Evolutionary conservation across 306 rosid species (phyloP), one percentile per base, ranked within the genome.

Genomic region (Vigna unguiculata): DNA sequence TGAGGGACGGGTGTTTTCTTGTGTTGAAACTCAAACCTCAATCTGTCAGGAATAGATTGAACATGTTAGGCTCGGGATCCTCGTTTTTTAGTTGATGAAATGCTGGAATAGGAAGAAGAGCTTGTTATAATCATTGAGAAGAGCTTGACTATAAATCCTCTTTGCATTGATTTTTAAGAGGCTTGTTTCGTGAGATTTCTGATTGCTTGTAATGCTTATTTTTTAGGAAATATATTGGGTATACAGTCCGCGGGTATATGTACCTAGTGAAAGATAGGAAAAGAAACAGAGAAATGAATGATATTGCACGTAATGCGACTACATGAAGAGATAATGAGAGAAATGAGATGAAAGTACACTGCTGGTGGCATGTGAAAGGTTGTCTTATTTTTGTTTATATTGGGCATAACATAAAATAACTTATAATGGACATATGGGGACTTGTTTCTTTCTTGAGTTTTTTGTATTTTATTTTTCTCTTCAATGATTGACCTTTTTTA

Each of bases 61-160:
- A 71, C 21, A 28, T 69, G 71, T 19, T 2, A 22, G 52, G 51
- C 45, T 62, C 28, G 12, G 20, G 77, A 30, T 69, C 55, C 55
- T 1, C 55, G 11, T 28, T 36, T 58, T 25, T 71, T 11, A 21
- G 79, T 65, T 5, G 15, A 53, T 57, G 58, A 32, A 72, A 61
- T 30, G 47, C 59, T 47, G 55, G 72, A 78, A 9, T 32, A 20
- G 21, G 75, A 71, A 46, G 48, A 72, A 32, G 65, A 53, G 75
- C 15, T 70, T 63, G 75, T 66, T 38, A 16, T 70, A 46, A 41
- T 54, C 17, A 30, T 24, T 36, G 9, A 24, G 38, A 52, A 51
- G 63, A 2, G 60, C 15, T 54, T 4, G 14, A 10, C 16, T 22
- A 2, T 1, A 24, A 0, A 28, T 58, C 15, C 36, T 24, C 62